Evolutionary conservation across 208 protist genomes (phyloP).

Genomic region (Trypanosoma grayi): DNA sequence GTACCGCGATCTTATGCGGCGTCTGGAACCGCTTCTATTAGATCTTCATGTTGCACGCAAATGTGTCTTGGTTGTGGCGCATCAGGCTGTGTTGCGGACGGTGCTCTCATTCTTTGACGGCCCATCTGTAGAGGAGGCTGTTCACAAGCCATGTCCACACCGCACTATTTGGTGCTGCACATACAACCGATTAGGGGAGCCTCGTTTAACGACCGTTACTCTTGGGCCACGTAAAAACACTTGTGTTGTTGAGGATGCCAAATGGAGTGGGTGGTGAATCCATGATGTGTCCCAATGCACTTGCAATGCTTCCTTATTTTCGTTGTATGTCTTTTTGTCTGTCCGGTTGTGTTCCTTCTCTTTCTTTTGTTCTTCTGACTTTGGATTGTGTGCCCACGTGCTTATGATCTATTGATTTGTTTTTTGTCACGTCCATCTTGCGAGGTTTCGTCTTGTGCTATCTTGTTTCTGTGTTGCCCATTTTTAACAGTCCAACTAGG

Average conservation of each 20-base stretch:
- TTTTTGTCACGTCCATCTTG: too few species aligned
- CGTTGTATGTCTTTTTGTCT: background rate
- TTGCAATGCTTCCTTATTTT: background rate
- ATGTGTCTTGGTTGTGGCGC: constrained; percentile 69
- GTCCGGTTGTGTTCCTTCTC: background rate
- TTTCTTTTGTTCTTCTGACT: constrained; percentile 6
- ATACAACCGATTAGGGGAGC: constrained; percentile 60
- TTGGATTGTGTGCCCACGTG: background rate
- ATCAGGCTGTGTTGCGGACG: constrained; percentile 78
- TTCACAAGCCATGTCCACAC: constrained; percentile 68
- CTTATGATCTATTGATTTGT: background rate
- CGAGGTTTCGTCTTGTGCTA: constrained; percentile 10
- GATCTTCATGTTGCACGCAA: constrained; percentile 52
- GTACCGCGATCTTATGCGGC: constrained; percentile 71
- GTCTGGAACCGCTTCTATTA: constrained; percentile 64
- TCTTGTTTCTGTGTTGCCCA: background rate
- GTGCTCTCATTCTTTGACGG: constrained; percentile 80
- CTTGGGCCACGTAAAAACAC: constrained; percentile 31
- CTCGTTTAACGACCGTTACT: constrained; percentile 47
- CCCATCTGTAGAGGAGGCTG: constrained; percentile 60
- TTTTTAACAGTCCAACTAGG: too few species aligned
- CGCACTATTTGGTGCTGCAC: constrained; percentile 76
- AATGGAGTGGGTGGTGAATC: constrained; percentile 30
- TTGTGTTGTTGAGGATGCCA: background rate
- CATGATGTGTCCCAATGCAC: background rate